Conservation (phyloP, 2,329 filamentous ascomycete genomes). For the Capronia americana region DNA sequence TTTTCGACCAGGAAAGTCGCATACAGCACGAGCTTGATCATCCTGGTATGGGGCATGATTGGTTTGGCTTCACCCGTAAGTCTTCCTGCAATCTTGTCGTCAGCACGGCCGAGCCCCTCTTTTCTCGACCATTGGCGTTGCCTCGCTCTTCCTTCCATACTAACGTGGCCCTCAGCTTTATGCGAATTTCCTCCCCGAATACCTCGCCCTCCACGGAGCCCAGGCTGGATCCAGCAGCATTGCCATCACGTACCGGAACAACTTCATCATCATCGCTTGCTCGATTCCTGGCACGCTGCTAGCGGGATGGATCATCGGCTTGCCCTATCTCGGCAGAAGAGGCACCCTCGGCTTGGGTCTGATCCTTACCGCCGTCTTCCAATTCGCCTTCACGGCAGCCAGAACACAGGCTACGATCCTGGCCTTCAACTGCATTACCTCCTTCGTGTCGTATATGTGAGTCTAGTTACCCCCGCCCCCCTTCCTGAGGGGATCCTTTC, state of each 20-base stretch:
- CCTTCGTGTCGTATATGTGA: constrained; percentile 68
- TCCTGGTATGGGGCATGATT: constrained; percentile 76
- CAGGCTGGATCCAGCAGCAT: constrained; percentile 72
- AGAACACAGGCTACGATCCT: constrained; percentile 67
- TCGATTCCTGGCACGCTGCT: constrained; percentile 73
- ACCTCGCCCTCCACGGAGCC: constrained; percentile 63
- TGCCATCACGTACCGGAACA: constrained; percentile 76
- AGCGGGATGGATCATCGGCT: constrained; percentile 70
- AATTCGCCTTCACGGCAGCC: constrained; percentile 76
- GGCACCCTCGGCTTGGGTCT: constrained; percentile 72
- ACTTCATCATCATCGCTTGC: constrained; percentile 70
- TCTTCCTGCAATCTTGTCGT: not conserved
- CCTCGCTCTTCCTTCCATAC: not conserved
- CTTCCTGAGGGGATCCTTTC: too few species aligned
- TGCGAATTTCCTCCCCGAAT: constrained; percentile 69
- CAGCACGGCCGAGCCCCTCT: not conserved
- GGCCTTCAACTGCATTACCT: constrained; percentile 72
- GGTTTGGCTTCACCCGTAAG: constrained; percentile 66
- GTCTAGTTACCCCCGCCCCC: too few species aligned
- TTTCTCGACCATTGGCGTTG: not conserved
- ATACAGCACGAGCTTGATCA: constrained; percentile 60
- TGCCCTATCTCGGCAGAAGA: constrained; percentile 68
- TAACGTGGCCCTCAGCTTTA: constrained; percentile 57
- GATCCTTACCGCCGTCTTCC: constrained; percentile 67
- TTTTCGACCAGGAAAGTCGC: constrained; percentile 71